Conservation (phyloP, 306 rosid genomes). For the Abrus precatorius region DNA sequence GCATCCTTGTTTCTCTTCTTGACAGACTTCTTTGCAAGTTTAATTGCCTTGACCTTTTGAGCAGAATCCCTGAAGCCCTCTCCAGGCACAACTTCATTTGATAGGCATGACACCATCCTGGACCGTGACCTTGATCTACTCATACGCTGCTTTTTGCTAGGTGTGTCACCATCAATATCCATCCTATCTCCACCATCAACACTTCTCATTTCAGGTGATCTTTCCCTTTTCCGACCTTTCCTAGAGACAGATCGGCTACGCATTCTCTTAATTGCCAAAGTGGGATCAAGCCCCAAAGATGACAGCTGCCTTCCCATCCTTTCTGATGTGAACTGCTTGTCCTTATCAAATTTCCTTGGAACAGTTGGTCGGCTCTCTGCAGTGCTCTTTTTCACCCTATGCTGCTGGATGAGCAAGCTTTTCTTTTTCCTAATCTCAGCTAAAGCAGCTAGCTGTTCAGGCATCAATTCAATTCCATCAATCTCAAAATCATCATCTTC, state of each 20-base stretch:
- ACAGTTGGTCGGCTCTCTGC: slow-evolving; percentile 86
- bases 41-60: slow-evolving; percentile 77
- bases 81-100: slow-evolving; percentile 80
- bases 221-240: slow-evolving; percentile 78
- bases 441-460: slow-evolving; percentile 72
- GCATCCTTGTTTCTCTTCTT: slow-evolving; percentile 84
- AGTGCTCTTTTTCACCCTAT: slow-evolving; percentile 87
- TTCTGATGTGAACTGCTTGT: slow-evolving; percentile 63
- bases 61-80: slow-evolving; percentile 83
- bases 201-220: slow-evolving; percentile 64
- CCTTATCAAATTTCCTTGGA: slow-evolving; percentile 83
- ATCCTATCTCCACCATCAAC: slow-evolving; percentile 55
- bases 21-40: slow-evolving; percentile 69
- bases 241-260: slow-evolving; percentile 69
- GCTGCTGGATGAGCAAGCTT: slow-evolving; percentile 73
- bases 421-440: slow-evolving; percentile 79
- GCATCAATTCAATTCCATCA: slow-evolving; percentile 69
- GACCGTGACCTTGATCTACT: slow-evolving; percentile 64
- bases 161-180: slow-evolving; percentile 78
- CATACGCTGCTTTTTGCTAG: slow-evolving; percentile 70
- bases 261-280: slow-evolving; percentile 70
- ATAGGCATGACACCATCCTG: slow-evolving; percentile 71
- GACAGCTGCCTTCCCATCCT: slow-evolving; percentile 93
- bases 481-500: slow-evolving; percentile 73
- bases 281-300: slow-evolving; percentile 75